Base-by-base conservation (phyloP, 352 stramenopile genomes). In the Phytophthora palmivora region DNA sequence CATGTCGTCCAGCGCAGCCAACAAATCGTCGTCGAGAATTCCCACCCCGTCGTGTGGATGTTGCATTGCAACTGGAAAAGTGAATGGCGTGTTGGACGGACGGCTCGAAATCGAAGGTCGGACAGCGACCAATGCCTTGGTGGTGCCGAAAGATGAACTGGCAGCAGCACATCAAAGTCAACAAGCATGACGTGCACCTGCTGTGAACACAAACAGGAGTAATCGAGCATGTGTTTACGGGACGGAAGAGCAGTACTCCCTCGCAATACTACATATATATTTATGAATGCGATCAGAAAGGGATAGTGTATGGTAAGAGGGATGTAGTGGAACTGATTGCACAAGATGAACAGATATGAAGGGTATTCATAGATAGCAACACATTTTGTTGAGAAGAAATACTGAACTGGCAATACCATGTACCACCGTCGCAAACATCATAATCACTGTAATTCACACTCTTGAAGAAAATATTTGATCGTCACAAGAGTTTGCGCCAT, bases 1-100 rank as follows among this genome's bases (percentile, higher is more conserved):
- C 34, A 79, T 24, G 54, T 79, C 70, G 48, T 76, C 66, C 22
- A 76, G 36, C 21, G 51, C 62, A 2, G 59, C 70, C 33, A 76
- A 46, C 41, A 76, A 57, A 34, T 60, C 61, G 3, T 76, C 61
- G 62, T 73, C 66, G 32, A 72, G 16, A 0, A n/a, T 47, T 42
- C 30, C 43, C 16, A 60, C 28, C 24, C 57, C 47, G 54, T 47
- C 64, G 42, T 49, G 12, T 18, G 39, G 26, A 6, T 49, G 41
- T 30, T 47, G 58, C 64, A 69, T 72, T 2, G 36, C 19, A 12
- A 55, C 15, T 59, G 47, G 18, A n/a, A 15, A 46, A 65, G 14
- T 63, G 60, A 42, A 16, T 7, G 36, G 16, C 14, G 33, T 3
- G 33, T 12, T 46, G 45, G n/a, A n/a, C n/a, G n/a, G n/a, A n/a